Evolutionary conservation across 306 rosid genomes (phyloP).

Genomic region (Arachis hypogaea): DNA sequence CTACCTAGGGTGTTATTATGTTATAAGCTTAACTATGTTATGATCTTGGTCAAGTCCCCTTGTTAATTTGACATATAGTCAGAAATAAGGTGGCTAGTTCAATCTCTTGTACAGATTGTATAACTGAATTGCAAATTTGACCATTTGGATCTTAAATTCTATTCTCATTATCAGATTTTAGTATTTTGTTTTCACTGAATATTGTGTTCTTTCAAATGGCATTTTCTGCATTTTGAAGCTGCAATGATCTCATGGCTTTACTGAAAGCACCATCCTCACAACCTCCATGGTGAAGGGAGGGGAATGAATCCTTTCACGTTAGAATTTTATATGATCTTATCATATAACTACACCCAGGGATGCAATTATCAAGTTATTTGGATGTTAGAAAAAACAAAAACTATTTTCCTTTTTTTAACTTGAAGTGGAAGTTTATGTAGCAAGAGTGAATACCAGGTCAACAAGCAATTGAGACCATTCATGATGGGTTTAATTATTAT

Average conservation of each 20-base stretch:
- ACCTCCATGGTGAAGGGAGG: too few relatives aligned
- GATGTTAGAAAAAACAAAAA: neutral
- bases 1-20: conserved; percentile 21
- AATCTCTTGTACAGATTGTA: conserved; percentile 17
- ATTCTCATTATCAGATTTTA: neutral
- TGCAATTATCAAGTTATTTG: too few relatives aligned
- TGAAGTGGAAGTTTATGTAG: neutral
- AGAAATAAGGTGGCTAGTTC: conserved; percentile 20
- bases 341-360: too few relatives aligned
- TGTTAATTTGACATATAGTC: conserved; percentile 12
- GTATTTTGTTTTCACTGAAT: neutral
- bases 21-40: conserved; percentile 11
- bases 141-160: conserved; percentile 18
- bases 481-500: neutral
- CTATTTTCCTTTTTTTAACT: neutral
- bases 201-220: neutral
- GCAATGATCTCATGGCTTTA: neutral
- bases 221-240: conserved; percentile 16
- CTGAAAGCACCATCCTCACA: neutral
- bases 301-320: too few relatives aligned
- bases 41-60: neutral
- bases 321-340: too few relatives aligned
- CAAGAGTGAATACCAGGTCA: neutral
- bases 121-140: conserved; percentile 24
- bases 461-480: neutral